Evolutionary conservation across 805 yeast species (phyloP), one percentile per base, ranked within the genome.

Genomic region (Schizosaccharomyces pombe): DNA sequence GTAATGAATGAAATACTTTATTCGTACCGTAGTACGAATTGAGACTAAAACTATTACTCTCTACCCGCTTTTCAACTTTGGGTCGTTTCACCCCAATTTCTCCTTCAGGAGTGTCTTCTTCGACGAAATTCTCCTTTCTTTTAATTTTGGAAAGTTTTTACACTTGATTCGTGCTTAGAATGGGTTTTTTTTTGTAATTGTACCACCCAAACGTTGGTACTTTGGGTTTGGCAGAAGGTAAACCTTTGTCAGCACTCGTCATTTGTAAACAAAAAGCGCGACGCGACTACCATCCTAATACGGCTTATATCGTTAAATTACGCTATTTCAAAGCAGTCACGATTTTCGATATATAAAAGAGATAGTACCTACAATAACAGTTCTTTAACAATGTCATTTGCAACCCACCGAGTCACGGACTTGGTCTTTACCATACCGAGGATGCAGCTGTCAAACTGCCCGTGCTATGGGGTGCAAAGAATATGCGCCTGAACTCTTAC

Each of bases 401-500:
- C 49, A 43, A 22, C 28, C 49, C 49, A 19, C 49, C 19, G 49
- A 43, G 49, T 43, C 49, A 43, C 49, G 49, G 26, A 43, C 49
- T 43, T 22, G 30, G 30, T 26, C 26, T 43, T 6, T 29, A 5
- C 28, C 30, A 26, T 43, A 26, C 30, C 28, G 49, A 22, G 30
- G 26, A 6, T 22, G 49, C 49, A 26, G 49, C 22, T 43, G 49
- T 43, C 49, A 43, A n/a, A 37, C 49, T 26, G 49, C 49, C 26
- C 49, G 49, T 43, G 49, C 49, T 43, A 43, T 29, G 49, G 49
- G 30, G 11, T 43, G 49, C 49, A 43, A 19, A 43, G 49, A 43
- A 14, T 16, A 19, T 22, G 28, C 30, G 30, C 49, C 26, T 26
- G 28, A 22, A 43, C 49, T 43, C 49, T 43, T 43, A 24, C 49